A percentile compares a stretch with the other conserved stretches of the same genome.
Evolutionary conservation across 192 early-diverging fungal genomes (phyloP).

Genomic region (Entomortierella parvispora): DNA sequence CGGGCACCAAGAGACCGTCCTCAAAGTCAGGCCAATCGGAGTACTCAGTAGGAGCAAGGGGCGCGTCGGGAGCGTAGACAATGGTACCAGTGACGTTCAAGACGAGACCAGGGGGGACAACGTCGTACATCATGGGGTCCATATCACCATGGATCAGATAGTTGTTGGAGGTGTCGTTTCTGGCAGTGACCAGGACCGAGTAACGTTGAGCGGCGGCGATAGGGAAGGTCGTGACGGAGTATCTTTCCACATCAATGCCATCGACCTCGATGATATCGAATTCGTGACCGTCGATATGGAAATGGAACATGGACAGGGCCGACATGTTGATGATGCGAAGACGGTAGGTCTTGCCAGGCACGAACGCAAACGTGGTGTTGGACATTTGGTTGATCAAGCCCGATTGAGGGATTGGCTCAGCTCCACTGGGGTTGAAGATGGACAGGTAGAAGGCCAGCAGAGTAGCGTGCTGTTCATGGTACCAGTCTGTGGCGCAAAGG

Average conservation of each 20-base stretch:
- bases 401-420: constrained; percentile 37
- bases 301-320: constrained; percentile 34
- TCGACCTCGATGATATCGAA: constrained; percentile 54
- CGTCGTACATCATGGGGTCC: constrained; percentile 30
- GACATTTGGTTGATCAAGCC: constrained; percentile 29
- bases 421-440: constrained; percentile 26
- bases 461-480: constrained; percentile 33
- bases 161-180: constrained; percentile 48
- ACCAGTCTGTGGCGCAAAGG: constrained; percentile 50
- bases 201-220: constrained; percentile 56
- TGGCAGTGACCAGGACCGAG: constrained; percentile 54
- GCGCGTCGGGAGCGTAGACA: constrained; percentile 51
- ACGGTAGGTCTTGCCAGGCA: constrained; percentile 30
- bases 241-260: constrained; percentile 34
- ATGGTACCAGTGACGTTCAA: constrained; percentile 41
- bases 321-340: constrained; percentile 47
- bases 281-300: constrained; percentile 53
- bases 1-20: constrained; percentile 61
- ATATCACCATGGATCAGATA: constrained; percentile 49
- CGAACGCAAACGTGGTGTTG: constrained; percentile 15
- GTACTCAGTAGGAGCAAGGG: constrained; percentile 11
- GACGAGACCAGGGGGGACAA: constrained; percentile 21
- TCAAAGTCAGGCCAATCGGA: constrained; percentile 58
- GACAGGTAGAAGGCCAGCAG: constrained; percentile 51
- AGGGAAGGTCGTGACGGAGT: constrained; percentile 23